Conservation (phyloP, 768 basidiomycete species). For the Amanita phalloides region DNA sequence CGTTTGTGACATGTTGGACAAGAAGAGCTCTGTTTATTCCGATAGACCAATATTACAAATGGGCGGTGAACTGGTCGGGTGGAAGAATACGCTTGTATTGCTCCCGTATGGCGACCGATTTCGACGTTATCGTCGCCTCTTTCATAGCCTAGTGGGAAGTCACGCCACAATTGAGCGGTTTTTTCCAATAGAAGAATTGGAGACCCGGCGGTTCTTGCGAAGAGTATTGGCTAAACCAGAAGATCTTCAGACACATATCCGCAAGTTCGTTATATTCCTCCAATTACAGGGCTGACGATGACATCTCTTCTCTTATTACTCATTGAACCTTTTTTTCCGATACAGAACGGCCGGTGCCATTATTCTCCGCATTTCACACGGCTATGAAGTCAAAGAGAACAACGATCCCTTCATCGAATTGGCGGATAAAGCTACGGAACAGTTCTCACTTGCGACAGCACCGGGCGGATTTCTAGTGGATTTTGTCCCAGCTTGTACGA, state of each 20-base stretch:
- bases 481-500: slow-evolving; percentile 35
- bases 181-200: slow-evolving; percentile 30
- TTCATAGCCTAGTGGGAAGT: slow-evolving; percentile 40
- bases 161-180: slow-evolving; percentile 30
- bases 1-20: slow-evolving; percentile 52
- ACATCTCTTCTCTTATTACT: slow-evolving; percentile 1
- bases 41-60: slow-evolving; percentile 49
- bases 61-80: slow-evolving; percentile 46
- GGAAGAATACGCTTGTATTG: slow-evolving; percentile 45
- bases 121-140: slow-evolving; percentile 40
- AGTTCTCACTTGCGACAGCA: slow-evolving; percentile 41
- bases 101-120: slow-evolving; percentile 49
- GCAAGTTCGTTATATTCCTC: slow-evolving; percentile 25
- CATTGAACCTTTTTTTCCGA: not conserved
- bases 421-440: slow-evolving; percentile 42
- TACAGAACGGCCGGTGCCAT: slow-evolving; percentile 40
- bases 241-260: slow-evolving; percentile 33
- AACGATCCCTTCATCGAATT: slow-evolving; percentile 42
- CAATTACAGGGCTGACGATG: not conserved
- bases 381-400: slow-evolving; percentile 39
- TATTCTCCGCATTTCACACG: slow-evolving; percentile 41
- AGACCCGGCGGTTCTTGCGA: slow-evolving; percentile 37
- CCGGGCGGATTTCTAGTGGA: slow-evolving; percentile 44
- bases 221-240: slow-evolving; percentile 36
- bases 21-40: slow-evolving; percentile 56